Conservation (phyloP, 805 yeast species). For the Saccharomyces eubayanus region DNA sequence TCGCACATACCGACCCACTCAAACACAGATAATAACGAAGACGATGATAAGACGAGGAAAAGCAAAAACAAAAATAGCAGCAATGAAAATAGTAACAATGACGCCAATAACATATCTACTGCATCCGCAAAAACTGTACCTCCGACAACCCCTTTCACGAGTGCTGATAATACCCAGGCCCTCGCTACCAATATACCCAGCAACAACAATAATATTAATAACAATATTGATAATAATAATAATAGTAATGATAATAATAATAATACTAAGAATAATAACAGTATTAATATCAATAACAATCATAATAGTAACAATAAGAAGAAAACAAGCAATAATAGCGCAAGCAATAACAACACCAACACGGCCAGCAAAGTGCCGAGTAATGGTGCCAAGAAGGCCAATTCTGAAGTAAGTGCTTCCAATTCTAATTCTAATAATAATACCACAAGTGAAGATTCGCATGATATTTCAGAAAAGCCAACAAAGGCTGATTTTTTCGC, state of each 20-base stretch:
- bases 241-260: not conserved
- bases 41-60: not conserved
- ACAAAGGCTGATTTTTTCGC: conserved; percentile 91
- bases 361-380: conserved; percentile 3
- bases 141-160: not conserved
- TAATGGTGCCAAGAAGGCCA: conserved; percentile 2
- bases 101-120: not conserved
- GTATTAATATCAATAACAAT: not conserved
- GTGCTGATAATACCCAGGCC: conserved; percentile 5
- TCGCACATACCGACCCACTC: not conserved
- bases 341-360: conserved; percentile 6
- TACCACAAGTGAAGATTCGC: conserved; percentile 10
- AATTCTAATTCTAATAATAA: not conserved
- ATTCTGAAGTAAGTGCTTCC: conserved; percentile 5
- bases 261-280: not conserved
- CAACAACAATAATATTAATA: not conserved
- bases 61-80: not conserved
- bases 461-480: conserved; percentile 22
- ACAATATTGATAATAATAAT: not conserved
- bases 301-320: conserved; percentile 3
- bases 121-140: not conserved
- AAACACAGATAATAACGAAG: not conserved
- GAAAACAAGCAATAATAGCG: conserved; percentile 3
- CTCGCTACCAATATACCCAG: conserved; percentile 1
- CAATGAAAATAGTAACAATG: not conserved